Base-by-base conservation (phyloP, 1,284 basidiomycete species). In the Sphaerobolus stellatus region DNA sequence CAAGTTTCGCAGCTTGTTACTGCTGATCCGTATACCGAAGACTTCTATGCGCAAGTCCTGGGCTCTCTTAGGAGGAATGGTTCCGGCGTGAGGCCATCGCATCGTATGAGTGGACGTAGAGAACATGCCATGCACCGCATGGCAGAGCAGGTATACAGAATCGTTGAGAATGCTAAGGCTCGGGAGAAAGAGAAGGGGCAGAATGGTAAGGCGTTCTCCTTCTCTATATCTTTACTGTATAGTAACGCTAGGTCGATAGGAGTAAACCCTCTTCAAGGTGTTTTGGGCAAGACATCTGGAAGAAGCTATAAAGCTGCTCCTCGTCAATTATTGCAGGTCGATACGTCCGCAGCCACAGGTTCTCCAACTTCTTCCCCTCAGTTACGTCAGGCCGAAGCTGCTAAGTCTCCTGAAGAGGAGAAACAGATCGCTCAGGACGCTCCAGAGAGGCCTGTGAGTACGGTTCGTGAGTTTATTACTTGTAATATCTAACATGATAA, bases 31-130 rank as follows among this genome's bases (percentile, higher is more conserved):
- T 98, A 97, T 71, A 84, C 92, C 31, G 95, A 98, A 61, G 97
- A 99, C 69, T 99, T 98, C 68, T 99, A 99, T 66, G 96, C 94
- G 6, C 96, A 99, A 72, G 94, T 98, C 18, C 96, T 91, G 68
- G 88, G 90, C 48, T 91, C 92, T 1, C 81, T 94, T 56, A 66
- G 90, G 56, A 83, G 90, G 47, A 86, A 86, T 33, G 84, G 86
- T 22, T 84, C 88, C 16, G 92, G 92, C 29, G 84, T 94, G 40
- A 91, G 90, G 29, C 80, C 94, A 41, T 76, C 79, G 5, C 84
- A 86, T 46, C 84, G 85, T 62, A 78, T 80, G 5, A 79, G 80
- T 22, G 81, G 79, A 45, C 82, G 90, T 57, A 78, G 94, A 58
- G 93, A 92, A 46, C 96, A 88, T 67, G 96, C 95, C 0, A 95